Evolutionary conservation across 345 rosid species (phyloP), one percentile per base, ranked within the genome.

Genomic region (Hibiscus tridactylites): DNA sequence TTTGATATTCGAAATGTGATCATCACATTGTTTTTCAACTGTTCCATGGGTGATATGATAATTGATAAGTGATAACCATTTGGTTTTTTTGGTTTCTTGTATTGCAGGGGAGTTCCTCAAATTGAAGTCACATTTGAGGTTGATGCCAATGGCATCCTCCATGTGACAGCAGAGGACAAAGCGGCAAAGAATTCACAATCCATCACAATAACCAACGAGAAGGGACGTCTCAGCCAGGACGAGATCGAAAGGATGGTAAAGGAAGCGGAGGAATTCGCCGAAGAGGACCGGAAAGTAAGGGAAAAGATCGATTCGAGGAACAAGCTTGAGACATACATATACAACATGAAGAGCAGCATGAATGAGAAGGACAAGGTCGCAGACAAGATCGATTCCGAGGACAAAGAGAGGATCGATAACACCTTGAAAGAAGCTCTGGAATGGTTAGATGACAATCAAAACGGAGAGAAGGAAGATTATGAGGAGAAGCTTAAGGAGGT

Each of bases 121-220:
- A 71, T 71, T 3, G 67, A 71, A n/a, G 67, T 71, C 7, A 71
- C 74, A 16, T 71, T 71, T 26, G 74, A 71, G 44, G 74, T 72
- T n/a, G 69, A 62, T 62, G 75, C 75, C 50, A 72, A 72, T 62
- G 75, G 70, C 75, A 72, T 72, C 62, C 69, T 61, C n/a, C 75
- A 72, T 3, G 75, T 72, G 69, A 72, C 61, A 61, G 75, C 75
- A 8, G 75, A 72, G 24, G 75, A 72, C 69, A 72, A 72, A 44
- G 75, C 69, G 12, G 75, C 69, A 5, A 72, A 72, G 50, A 62
- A 72, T 17, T n/a, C 44, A 15, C 69, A 72, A 50, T 62, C 75
- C 9, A 72, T 72, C 68, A 72, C 75, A 33, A 72, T 72, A 12
- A 72, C 69, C 21, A 72, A 72, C 50, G 61, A 72, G 60, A 72